These are phyloP conservation scores for Iris pallida DNA, from an alignment of 116 monocot species.

Conservation along the genomic window DNA sequence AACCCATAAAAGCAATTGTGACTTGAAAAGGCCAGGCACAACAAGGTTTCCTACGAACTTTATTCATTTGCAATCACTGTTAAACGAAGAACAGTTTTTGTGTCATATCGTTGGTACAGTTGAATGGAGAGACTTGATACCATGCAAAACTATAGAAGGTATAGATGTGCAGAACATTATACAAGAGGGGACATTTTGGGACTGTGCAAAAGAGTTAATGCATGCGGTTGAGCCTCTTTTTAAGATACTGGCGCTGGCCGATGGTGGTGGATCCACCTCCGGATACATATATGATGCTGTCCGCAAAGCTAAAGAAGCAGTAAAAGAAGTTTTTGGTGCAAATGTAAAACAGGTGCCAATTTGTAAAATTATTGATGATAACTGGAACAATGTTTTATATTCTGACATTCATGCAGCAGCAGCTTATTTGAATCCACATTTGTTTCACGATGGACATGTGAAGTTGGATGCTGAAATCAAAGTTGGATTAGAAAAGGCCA, in stretches of 20 bases:
- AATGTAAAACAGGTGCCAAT: constrained; percentile 8
- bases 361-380: constrained; percentile 19
- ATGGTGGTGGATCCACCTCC: constrained; percentile 12
- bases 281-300: constrained; percentile 13
- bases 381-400: constrained; percentile 6
- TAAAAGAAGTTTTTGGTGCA: not conserved
- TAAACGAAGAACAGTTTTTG: constrained; percentile 5
- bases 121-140: constrained; percentile 10
- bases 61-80: constrained; percentile 1
- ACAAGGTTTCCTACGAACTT: not conserved
- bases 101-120: not conserved
- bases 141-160: constrained; percentile 4
- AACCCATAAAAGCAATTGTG: not conserved
- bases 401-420: constrained; percentile 13
- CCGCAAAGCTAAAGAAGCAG: constrained; percentile 8
- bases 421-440: constrained; percentile 15
- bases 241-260: constrained; percentile 7
- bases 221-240: constrained; percentile 8
- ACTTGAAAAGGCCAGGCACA: not conserved
- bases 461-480: constrained; percentile 14
- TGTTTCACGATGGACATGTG: constrained; percentile 20
- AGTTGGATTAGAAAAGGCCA: constrained; percentile 14
- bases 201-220: constrained; percentile 3
- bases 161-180: constrained; percentile 14
- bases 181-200: constrained; percentile 5